Conservation (phyloP, 179 eudicot genomes). For the Silene noctiflora region DNA sequence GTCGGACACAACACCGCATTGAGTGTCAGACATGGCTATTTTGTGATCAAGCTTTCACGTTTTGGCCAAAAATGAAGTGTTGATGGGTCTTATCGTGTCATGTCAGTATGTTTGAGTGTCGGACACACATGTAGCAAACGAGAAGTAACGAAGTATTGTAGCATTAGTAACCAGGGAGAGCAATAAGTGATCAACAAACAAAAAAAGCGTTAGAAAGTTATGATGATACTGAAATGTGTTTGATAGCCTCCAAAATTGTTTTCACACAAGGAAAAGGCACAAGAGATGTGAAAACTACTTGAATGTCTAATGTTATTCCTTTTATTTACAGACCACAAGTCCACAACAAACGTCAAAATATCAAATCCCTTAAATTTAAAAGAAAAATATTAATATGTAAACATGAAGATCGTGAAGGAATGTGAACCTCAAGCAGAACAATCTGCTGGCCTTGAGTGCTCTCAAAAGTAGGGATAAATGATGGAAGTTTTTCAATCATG, state of each 20-base stretch:
- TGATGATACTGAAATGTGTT: not conserved
- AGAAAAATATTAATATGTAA: not conserved
- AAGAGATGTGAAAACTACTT: not conserved
- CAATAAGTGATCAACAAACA: not conserved
- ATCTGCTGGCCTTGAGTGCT: conserved; percentile 55
- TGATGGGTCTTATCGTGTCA: not conserved
- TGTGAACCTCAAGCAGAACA: conserved; percentile 59
- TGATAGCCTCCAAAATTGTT: not conserved
- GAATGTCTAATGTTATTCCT: not conserved
- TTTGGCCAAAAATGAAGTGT: not conserved
- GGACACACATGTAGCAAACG: not conserved
- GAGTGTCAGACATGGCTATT: not conserved
- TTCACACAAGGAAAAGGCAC: not conserved
- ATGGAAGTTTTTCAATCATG: conserved; percentile 46
- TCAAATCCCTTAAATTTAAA: not conserved
- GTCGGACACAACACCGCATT: not conserved
- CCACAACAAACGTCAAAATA: conserved; percentile 3
- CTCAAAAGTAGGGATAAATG: conserved; percentile 60
- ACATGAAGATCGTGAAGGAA: conserved; percentile 1
- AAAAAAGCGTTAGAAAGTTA: not conserved
- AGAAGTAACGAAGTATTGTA: not conserved
- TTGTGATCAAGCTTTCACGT: not conserved
- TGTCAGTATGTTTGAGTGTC: not conserved
- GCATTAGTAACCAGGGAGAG: not conserved
- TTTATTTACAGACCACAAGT: not conserved